phyloP scores from a whole-genome alignment of 768 basidiomycete species.

The Suillus decipiens region DNA sequence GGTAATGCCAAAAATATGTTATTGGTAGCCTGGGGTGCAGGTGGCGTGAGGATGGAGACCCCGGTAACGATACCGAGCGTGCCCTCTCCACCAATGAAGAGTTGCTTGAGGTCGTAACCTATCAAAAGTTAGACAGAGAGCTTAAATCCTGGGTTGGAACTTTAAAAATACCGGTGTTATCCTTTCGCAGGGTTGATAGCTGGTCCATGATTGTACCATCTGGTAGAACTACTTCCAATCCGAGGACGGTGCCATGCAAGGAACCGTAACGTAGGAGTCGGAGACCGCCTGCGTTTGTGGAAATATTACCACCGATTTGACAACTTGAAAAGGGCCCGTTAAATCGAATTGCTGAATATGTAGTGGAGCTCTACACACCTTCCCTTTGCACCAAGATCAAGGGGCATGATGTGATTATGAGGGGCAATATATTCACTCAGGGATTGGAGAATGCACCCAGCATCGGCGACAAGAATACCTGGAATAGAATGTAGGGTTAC shows the following conservation, averaged over 20 bases:
- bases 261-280: constrained; percentile 93
- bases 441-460: constrained; percentile 90
- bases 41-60: constrained; percentile 90
- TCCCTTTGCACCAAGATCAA: constrained; percentile 95
- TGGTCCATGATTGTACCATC: constrained; percentile 92
- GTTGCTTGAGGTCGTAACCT: constrained; percentile 98
- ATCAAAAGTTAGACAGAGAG: not conserved
- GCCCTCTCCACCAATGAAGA: constrained; percentile 97
- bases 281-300: constrained; percentile 98
- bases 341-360: constrained; percentile 5
- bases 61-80: constrained; percentile 95
- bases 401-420: constrained; percentile 92
- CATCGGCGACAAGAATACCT: constrained; percentile 92
- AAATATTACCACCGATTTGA: constrained; percentile 96
- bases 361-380: constrained; percentile 49
- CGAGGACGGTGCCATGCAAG: constrained; percentile 91
- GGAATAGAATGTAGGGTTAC: constrained; percentile 14
- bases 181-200: constrained; percentile 89
- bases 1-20: constrained; percentile 91
- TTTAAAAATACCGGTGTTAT: constrained; percentile 80
- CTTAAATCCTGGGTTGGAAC: constrained; percentile 5
- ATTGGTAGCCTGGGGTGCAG: constrained; percentile 79
- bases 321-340: constrained; percentile 52
- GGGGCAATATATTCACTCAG: constrained; percentile 85
- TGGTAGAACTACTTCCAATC: constrained; percentile 93